Conservation (phyloP, 2,329 filamentous ascomycete species). For the Elsinoe perseae region DNA sequence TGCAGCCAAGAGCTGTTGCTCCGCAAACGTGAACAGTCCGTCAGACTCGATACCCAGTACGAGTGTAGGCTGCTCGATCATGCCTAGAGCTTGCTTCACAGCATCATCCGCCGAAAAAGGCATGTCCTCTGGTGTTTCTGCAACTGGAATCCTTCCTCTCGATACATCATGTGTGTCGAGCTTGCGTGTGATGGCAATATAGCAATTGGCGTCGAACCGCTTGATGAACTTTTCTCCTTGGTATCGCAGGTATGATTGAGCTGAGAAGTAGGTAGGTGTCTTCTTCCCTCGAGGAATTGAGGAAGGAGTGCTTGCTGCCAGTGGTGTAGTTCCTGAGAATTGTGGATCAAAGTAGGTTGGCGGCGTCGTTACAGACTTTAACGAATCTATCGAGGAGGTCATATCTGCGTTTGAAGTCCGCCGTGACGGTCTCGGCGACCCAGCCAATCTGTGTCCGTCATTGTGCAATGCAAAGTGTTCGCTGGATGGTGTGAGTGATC, state of each 20-base stretch:
- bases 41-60: constrained; percentile 94
- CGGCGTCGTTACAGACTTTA: constrained; percentile 19
- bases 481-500: constrained; percentile 36
- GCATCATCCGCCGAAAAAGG: constrained; percentile 35
- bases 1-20: constrained; percentile 84
- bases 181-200: constrained; percentile 97
- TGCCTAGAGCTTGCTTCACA: constrained; percentile 65
- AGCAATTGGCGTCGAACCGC: constrained; percentile 96
- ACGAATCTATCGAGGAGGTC: constrained; percentile 22
- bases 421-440: constrained; percentile 38
- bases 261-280: constrained; percentile 80
- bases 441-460: constrained; percentile 42
- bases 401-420: constrained; percentile 27
- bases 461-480: constrained; percentile 48
- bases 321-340: constrained; percentile 37
- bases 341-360: constrained; percentile 37
- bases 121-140: constrained; percentile 16
- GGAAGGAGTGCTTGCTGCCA: constrained; percentile 22
- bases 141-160: constrained; percentile 50
- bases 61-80: constrained; percentile 82
- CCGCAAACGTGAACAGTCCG: constrained; percentile 91
- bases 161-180: constrained; percentile 95
- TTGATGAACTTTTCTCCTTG: constrained; percentile 95
- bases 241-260: constrained; percentile 94
- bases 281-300: constrained; percentile 33